Percentiles rank a stretch among this genome's conserved stretches.
These are phyloP conservation scores for Mycena galopus DNA, from an alignment of 768 basidiomycete species.

Conservation along the genomic window DNA sequence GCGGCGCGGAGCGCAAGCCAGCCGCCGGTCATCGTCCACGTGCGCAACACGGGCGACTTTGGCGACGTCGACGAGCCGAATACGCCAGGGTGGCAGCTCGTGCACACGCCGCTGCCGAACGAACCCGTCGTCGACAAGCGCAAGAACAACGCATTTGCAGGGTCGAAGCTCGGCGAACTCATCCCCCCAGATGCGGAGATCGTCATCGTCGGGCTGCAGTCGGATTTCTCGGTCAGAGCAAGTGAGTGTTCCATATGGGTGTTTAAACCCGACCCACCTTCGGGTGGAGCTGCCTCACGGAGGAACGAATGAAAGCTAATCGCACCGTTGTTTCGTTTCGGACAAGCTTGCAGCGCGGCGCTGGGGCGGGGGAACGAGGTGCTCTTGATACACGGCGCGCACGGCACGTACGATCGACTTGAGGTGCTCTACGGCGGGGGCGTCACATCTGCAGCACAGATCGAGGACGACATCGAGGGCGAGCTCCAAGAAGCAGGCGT, in stretches of 20 bases:
- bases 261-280: no score
- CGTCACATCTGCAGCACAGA: constrained; percentile 61
- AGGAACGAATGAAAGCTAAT: no score
- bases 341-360: constrained; percentile 69
- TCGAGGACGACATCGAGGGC: constrained; percentile 72
- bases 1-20: constrained; percentile 55
- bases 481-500: constrained; percentile 81
- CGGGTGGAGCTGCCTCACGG: no score
- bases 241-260: constrained; percentile 45
- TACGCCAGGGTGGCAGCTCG: constrained; percentile 72
- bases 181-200: constrained; percentile 70
- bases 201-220: constrained; percentile 76
- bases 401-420: constrained; percentile 76
- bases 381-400: constrained; percentile 71
- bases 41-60: constrained; percentile 73
- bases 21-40: constrained; percentile 72
- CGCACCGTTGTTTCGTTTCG: constrained; percentile 16
- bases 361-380: constrained; percentile 76
- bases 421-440: constrained; percentile 73
- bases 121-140: constrained; percentile 75
- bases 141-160: constrained; percentile 79
- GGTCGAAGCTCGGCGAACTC: constrained; percentile 64
- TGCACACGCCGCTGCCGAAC: constrained; percentile 61
- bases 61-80: constrained; percentile 72
- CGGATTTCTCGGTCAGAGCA: constrained; percentile 71